phyloP scores from a whole-genome alignment of 2,329 filamentous ascomycete species.

The Alternaria novae-zelandiae region DNA sequence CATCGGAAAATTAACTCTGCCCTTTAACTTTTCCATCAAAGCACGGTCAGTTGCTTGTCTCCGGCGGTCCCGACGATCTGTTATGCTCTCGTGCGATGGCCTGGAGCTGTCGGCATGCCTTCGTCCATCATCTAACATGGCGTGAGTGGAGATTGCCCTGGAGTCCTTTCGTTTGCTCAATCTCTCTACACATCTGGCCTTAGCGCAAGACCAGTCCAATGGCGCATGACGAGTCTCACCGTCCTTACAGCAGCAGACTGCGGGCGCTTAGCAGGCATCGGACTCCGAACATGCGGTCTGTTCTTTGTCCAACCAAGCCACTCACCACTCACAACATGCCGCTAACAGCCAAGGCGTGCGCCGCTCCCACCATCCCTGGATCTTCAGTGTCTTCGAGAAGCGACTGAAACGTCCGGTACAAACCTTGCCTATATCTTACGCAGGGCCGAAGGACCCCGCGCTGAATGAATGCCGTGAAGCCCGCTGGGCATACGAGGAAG shows the following conservation, averaged over 20 bases:
- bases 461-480: constrained; percentile 3
- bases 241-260: constrained; percentile 12
- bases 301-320: constrained; percentile 6
- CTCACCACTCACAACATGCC: constrained; percentile 7
- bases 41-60: constrained; percentile 4
- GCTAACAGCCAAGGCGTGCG: constrained; percentile 15
- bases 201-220: constrained; percentile 12
- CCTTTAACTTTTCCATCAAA: not conserved
- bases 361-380: constrained; percentile 11
- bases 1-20: constrained; percentile 9
- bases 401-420: constrained; percentile 28
- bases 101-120: not conserved
- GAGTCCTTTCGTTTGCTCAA: constrained; percentile 13
- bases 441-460: not conserved
- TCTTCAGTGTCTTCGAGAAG: constrained; percentile 34
- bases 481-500: constrained; percentile 1
- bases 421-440: not conserved
- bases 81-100: constrained; percentile 4
- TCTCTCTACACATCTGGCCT: constrained; percentile 7
- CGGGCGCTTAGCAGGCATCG: constrained; percentile 35
- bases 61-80: constrained; percentile 18
- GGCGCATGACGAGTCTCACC: constrained; percentile 31
- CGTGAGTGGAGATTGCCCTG: constrained; percentile 13
- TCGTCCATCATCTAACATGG: constrained; percentile 3
- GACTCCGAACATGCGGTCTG: constrained; percentile 33